phyloP scores from a whole-genome alignment of 2,329 filamentous ascomycete genomes.

The Arthroderma sp. region DNA sequence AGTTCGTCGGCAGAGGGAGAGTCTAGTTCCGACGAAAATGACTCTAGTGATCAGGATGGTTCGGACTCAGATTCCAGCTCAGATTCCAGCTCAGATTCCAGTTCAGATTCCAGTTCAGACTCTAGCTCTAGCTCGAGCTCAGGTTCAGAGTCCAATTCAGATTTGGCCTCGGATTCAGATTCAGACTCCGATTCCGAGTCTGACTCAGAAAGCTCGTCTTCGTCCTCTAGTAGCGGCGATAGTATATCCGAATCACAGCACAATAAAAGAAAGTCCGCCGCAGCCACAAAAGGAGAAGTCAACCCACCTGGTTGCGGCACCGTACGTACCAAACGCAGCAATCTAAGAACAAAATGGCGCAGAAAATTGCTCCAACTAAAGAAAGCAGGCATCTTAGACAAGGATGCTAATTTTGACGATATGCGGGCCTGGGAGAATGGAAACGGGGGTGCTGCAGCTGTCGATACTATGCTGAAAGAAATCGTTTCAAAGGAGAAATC shows the following conservation, averaged over 20 bases:
- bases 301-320: slow-evolving; percentile 41
- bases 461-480: slow-evolving; percentile 8
- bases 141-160: slow-evolving; percentile 10
- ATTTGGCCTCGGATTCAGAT: slow-evolving; percentile 17
- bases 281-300: slow-evolving; percentile 10
- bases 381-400: slow-evolving; percentile 40
- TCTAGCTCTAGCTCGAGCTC: neutral
- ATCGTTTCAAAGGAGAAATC: slow-evolving; percentile 19
- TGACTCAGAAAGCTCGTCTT: slow-evolving; percentile 1
- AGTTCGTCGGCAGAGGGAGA: slow-evolving; percentile 13
- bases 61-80: neutral
- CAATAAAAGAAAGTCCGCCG: slow-evolving; percentile 10
- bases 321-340: slow-evolving; percentile 42
- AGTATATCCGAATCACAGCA: slow-evolving; percentile 15
- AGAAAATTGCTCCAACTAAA: slow-evolving; percentile 43
- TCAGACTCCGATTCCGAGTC: slow-evolving; percentile 11
- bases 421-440: slow-evolving; percentile 29
- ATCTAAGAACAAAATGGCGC: slow-evolving; percentile 41
- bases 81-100: slow-evolving; percentile 5
- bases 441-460: neutral
- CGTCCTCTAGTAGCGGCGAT: slow-evolving; percentile 17
- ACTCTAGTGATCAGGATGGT: neutral
- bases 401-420: slow-evolving; percentile 40
- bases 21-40: slow-evolving; percentile 14
- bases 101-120: slow-evolving; percentile 3